Conservation (phyloP, 495 filamentous ascomycete species). For the Daldinia decipiens region DNA sequence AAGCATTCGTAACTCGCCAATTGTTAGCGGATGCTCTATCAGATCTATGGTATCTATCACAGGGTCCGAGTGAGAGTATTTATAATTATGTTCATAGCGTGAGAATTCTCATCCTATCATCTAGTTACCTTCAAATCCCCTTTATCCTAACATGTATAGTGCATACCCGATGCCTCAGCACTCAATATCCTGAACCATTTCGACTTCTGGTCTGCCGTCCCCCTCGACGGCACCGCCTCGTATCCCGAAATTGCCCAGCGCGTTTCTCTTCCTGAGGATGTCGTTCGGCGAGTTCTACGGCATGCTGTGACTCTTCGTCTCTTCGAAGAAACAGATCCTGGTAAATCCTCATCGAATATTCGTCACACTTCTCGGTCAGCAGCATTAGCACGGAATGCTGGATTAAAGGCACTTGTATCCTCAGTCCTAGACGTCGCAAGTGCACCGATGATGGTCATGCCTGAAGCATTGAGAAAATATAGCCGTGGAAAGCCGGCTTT, state of each 20-base stretch:
- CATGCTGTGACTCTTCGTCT: slow-evolving; percentile 58
- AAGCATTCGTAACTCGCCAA: slow-evolving; percentile 44
- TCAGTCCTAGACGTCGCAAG: slow-evolving; percentile 75
- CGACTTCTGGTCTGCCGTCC: slow-evolving; percentile 49
- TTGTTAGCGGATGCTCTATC: slow-evolving; percentile 35
- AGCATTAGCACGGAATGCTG: slow-evolving; percentile 39
- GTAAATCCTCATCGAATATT: slow-evolving; percentile 36
- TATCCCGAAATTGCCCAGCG: slow-evolving; percentile 48
- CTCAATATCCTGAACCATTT: slow-evolving; percentile 49
- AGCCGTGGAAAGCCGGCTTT: slow-evolving; percentile 40
- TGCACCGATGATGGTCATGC: slow-evolving; percentile 72
- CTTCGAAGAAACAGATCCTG: slow-evolving; percentile 54
- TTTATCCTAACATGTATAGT: slow-evolving; percentile 27
- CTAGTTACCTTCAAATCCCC: not conserved
- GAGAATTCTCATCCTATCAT: slow-evolving; percentile 1
- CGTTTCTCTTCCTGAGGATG: slow-evolving; percentile 42
- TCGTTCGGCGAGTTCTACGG: slow-evolving; percentile 54
- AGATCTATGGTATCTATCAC: slow-evolving; percentile 46
- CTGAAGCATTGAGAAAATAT: slow-evolving; percentile 39
- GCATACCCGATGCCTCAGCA: slow-evolving; percentile 41
- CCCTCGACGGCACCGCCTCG: slow-evolving; percentile 49
- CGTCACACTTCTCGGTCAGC: slow-evolving; percentile 49
- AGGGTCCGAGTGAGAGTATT: slow-evolving; percentile 46
- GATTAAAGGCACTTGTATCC: slow-evolving; percentile 69
- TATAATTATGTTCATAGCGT: slow-evolving; percentile 47